Base-by-base conservation (phyloP, 371 early-diverging fungal species). In the Parasitella parasitica region DNA sequence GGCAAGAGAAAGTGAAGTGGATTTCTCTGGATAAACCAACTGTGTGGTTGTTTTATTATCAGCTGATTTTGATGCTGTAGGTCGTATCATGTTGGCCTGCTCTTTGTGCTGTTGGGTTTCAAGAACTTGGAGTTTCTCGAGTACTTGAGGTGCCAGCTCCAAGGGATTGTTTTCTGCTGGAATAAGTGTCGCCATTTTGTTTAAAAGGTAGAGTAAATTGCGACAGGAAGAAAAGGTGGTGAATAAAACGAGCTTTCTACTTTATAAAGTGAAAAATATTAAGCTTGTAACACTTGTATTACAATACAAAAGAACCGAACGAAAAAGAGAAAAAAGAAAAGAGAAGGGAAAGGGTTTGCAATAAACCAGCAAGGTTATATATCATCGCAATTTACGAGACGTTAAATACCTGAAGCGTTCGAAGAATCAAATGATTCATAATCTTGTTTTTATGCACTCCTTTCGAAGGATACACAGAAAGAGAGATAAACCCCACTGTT, bases 11-110 rank as follows among this genome's bases (percentile, higher is more conserved):
- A 57, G 57, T 38, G 63, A 63, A 18, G 35, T 50, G 3, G 63
- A 63, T 41, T 63, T 63, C 34, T 63, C 63, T 63, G 63, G 63
- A 24, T 27, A 34, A 20, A 63, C 48, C 12, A 37, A 30, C 7
- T 38, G 38, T 18, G 51, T 57, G 18, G 4, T 39, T n/a, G 49
- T 49, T 16, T 32, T 51, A 16, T 12, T 64, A 9, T 64, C 59
- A 34, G 36, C 54, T 26, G 64, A 64, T 43, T 53, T 58, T n/a
- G 64, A 53, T 0, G 38, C 12, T 24, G 41, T 43, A 32, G 57
- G 63, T 13, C 57, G 63, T 51, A 59, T 28, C 28, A 20, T 59
- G 6, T 20, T 46, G 11, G 7, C 32, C 13, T 43, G 43, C 4
- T 2, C 20, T 38, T 2, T 6, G 6, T 32, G 32, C 11, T 32